Conservation (phyloP, 345 rosid genomes). For the Moricandia moricandioides region DNA sequence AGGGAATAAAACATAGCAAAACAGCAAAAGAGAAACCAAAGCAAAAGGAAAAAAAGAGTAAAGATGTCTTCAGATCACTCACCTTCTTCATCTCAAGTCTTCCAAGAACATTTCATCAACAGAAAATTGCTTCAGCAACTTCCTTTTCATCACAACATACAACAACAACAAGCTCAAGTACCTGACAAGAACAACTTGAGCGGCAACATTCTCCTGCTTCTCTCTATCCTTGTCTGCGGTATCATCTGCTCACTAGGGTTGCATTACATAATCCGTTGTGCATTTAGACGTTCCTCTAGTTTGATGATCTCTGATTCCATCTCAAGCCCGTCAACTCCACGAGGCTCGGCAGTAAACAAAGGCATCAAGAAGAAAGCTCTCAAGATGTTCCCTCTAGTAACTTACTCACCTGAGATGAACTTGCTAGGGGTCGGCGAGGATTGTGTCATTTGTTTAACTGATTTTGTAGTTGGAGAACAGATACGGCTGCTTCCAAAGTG, state of each 20-base stretch:
- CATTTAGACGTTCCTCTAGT: constrained; percentile 47
- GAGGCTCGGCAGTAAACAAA: constrained; percentile 23
- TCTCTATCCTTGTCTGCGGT: constrained; percentile 51
- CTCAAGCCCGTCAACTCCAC: constrained; percentile 24
- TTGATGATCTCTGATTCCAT: constrained; percentile 39
- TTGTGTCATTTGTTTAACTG: constrained; percentile 61
- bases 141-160: constrained; percentile 29
- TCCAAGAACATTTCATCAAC: constrained; percentile 27
- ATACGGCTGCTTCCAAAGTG: constrained; percentile 55
- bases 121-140: constrained; percentile 39
- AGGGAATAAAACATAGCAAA: constrained; percentile 29
- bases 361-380: constrained; percentile 50
- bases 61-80: constrained; percentile 24
- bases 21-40: neutral
- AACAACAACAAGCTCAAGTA: constrained; percentile 27
- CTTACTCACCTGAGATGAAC: constrained; percentile 43
- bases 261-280: constrained; percentile 54
- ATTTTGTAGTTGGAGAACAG: constrained; percentile 45
- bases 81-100: constrained; percentile 30
- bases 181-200: constrained; percentile 38
- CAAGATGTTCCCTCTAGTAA: constrained; percentile 46
- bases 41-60: neutral
- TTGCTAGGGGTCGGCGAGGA: constrained; percentile 49
- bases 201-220: constrained; percentile 44
- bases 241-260: constrained; percentile 51